These are phyloP conservation scores for Leptographium wingfieldii DNA, from an alignment of 2,329 filamentous ascomycete species.

Conservation along the genomic window DNA sequence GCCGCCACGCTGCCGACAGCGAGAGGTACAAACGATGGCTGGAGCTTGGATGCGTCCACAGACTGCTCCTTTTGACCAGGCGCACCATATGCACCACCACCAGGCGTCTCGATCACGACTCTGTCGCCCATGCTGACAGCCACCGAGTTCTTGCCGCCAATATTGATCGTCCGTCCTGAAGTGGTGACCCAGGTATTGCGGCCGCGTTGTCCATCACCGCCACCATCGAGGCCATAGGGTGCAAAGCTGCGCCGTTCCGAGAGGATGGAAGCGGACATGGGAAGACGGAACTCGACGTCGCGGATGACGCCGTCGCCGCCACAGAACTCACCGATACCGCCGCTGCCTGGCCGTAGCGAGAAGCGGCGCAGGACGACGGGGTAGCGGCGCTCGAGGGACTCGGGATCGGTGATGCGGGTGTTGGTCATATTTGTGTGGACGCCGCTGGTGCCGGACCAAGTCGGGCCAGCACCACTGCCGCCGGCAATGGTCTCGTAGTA, in stretches of 20 bases:
- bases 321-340: conserved; percentile 16
- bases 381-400: conserved; percentile 21
- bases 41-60: not conserved
- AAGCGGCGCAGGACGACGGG: conserved; percentile 20
- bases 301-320: conserved; percentile 21
- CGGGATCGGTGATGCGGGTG: conserved; percentile 18
- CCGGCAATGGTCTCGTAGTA: conserved; percentile 21
- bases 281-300: conserved; percentile 20
- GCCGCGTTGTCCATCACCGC: conserved; percentile 12
- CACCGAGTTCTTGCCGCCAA: not conserved
- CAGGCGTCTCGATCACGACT: not conserved
- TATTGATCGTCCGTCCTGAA: not conserved
- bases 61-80: not conserved
- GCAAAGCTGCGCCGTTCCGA: conserved; percentile 21
- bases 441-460: conserved; percentile 14
- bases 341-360: conserved; percentile 16
- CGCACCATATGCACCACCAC: not conserved
- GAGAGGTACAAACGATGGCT: not conserved
- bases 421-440: conserved; percentile 19
- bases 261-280: conserved; percentile 21
- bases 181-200: not conserved
- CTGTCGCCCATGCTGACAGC: not conserved
- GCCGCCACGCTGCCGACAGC: not conserved
- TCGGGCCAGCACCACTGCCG: conserved; percentile 19
- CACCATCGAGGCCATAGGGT: conserved; percentile 22